These are phyloP conservation scores for Pseudogymnoascus sp. DNA, from an alignment of 2,329 filamentous ascomycete genomes.

Conservation along the genomic window DNA sequence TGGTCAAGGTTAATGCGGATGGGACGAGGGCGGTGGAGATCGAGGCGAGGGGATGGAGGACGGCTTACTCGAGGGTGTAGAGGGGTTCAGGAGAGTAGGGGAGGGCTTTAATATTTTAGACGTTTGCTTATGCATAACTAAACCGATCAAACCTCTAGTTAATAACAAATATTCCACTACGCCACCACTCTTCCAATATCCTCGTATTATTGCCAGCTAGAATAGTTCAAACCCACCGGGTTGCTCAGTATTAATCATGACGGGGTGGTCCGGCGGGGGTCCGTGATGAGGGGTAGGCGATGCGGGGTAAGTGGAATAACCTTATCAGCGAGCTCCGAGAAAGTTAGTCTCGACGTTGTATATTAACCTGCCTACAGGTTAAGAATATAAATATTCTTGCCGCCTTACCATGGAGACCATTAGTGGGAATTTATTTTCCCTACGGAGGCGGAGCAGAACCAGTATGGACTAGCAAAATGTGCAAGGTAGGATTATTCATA, in stretches of 20 bases:
- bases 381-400: not conserved
- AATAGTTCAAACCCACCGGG: not conserved
- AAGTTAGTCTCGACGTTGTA: not conserved
- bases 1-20: conserved; percentile 23
- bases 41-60: not conserved
- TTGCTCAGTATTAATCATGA: not conserved
- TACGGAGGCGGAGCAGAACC: not conserved
- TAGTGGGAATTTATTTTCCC: not conserved
- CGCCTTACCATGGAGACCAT: not conserved
- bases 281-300: not conserved
- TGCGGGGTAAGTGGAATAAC: conserved; percentile 1
- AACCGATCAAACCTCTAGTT: not conserved
- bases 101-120: not conserved
- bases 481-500: not conserved
- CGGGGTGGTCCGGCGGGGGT: not conserved
- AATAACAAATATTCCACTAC: not conserved
- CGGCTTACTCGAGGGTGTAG: not conserved
- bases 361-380: not conserved
- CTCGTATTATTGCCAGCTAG: too few relatives aligned
- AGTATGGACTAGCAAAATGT: not conserved
- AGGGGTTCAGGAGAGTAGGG: not conserved
- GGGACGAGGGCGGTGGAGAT: conserved; percentile 13
- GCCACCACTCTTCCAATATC: not conserved
- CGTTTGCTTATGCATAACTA: not conserved
- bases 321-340: not conserved